Conservation (phyloP, 192 early-diverging fungal genomes). For the Helicostylum pulchrum region DNA sequence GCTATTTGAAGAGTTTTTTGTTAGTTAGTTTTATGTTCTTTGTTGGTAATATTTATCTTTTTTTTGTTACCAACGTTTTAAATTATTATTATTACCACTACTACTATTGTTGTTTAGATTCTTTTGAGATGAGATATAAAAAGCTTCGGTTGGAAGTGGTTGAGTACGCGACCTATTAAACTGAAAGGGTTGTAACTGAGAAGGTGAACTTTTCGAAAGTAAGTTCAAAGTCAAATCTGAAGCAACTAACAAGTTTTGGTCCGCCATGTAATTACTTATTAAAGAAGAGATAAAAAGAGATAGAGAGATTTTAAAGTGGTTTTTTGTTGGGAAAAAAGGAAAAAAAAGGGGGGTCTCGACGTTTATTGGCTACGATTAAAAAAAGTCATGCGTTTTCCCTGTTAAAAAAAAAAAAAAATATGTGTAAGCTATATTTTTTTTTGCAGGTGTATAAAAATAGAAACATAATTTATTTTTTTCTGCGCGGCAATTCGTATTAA, state of each 20-base stretch:
- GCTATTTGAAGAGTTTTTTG: slow-evolving; percentile 22
- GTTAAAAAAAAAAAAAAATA: neutral
- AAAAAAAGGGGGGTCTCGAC: neutral
- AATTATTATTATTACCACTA: neutral
- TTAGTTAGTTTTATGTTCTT: neutral
- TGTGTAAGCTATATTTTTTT: too few species aligned
- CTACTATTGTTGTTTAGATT: neutral
- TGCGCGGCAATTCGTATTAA: too few species aligned
- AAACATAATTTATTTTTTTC: too few species aligned
- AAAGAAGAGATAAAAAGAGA: neutral
- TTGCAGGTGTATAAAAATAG: too few species aligned
- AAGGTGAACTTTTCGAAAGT: slow-evolving; percentile 20
- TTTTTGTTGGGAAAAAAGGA: neutral
- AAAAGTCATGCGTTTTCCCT: too few species aligned
- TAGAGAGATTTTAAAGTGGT: neutral
- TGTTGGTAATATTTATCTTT: neutral
- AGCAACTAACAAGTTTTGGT: neutral
- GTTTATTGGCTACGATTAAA: neutral
- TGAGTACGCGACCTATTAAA: slow-evolving; percentile 12
- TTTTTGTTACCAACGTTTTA: neutral
- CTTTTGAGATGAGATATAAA: neutral
- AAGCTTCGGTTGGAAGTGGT: slow-evolving; percentile 8
- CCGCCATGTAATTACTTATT: neutral
- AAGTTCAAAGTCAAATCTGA: neutral
- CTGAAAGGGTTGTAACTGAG: slow-evolving; percentile 14